Evolutionary conservation across 2,329 filamentous ascomycete genomes (phyloP).

Genomic region (Sporothrix inflata): DNA sequence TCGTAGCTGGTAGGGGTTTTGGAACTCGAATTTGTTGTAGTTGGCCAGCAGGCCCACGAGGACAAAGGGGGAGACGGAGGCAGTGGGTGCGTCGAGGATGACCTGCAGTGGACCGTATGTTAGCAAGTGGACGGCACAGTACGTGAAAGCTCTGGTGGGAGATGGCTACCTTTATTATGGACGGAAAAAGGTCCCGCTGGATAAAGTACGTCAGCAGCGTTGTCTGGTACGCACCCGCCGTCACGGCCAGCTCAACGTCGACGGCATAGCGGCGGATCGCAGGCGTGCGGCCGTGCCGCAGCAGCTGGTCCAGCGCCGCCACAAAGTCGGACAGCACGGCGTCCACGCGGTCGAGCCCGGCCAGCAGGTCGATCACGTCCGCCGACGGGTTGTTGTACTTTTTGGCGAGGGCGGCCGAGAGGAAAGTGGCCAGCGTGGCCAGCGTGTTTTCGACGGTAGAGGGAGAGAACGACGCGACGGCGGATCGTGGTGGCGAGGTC

Average conservation of each 20-base stretch:
- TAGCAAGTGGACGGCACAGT: not conserved
- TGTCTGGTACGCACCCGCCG: constrained; percentile 93
- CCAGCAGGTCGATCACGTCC: constrained; percentile 87
- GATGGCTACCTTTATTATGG: constrained; percentile 69
- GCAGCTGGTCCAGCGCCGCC: constrained; percentile 76
- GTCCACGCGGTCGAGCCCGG: constrained; percentile 87
- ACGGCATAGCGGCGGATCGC: constrained; percentile 79
- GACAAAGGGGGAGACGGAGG: constrained; percentile 63
- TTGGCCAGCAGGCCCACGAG: constrained; percentile 88
- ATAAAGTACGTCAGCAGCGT: constrained; percentile 93
- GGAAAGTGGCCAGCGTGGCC: constrained; percentile 86
- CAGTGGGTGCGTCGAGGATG: constrained; percentile 75
- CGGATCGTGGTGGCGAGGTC: not conserved
- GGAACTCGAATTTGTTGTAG: constrained; percentile 99
- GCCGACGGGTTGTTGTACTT: constrained; percentile 94
- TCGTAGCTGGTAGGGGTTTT: constrained; percentile 91
- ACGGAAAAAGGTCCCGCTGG: constrained; percentile 89
- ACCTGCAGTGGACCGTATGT: constrained; percentile 52
- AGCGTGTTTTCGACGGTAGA: constrained; percentile 27
- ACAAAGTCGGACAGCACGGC: constrained; percentile 87
- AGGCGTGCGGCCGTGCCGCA: constrained; percentile 71
- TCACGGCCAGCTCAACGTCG: constrained; percentile 77
- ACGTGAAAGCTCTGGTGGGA: too few relatives aligned
- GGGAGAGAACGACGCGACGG: too few relatives aligned
- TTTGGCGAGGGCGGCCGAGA: constrained; percentile 80